Conservation (phyloP, 2,329 filamentous ascomycete genomes). For the Beauveria sp. region DNA sequence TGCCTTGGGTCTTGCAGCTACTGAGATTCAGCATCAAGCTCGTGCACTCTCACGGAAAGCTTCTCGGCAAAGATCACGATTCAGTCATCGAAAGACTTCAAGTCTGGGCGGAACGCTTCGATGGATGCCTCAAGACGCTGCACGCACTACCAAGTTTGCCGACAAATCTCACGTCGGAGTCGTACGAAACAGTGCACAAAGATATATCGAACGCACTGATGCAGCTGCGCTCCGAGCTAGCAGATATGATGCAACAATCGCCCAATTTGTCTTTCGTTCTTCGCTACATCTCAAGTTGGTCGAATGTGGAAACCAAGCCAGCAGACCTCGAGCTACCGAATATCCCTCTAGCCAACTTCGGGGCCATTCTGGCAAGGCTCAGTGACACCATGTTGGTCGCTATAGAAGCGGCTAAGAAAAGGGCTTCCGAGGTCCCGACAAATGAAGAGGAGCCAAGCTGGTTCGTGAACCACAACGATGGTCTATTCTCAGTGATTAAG, state of each 20-base stretch:
- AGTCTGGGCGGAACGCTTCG: conserved; percentile 43
- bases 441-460: conserved; percentile 30
- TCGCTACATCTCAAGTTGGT: conserved; percentile 60
- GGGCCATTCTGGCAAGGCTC: conserved; percentile 52
- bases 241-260: conserved; percentile 28
- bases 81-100: conserved; percentile 37
- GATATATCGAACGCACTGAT: conserved; percentile 30
- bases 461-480: conserved; percentile 37
- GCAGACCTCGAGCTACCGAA: conserved; percentile 10
- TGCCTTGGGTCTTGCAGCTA: conserved; percentile 62
- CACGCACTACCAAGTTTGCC: conserved; percentile 42
- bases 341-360: conserved; percentile 37
- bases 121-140: conserved; percentile 33
- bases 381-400: conserved; percentile 72
- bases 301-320: conserved; percentile 26
- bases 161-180: conserved; percentile 36
- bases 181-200: conserved; percentile 24
- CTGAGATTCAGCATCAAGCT: conserved; percentile 55
- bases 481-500: conserved; percentile 44
- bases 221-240: conserved; percentile 33
- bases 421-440: conserved; percentile 33
- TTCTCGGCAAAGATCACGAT: conserved; percentile 46
- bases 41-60: conserved; percentile 57
- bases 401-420: conserved; percentile 62
- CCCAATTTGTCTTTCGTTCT: conserved; percentile 59